Evolutionary conservation across 176 grass and related monocot species (phyloP).

Genomic region (Bolboschoenus planiculmis): DNA sequence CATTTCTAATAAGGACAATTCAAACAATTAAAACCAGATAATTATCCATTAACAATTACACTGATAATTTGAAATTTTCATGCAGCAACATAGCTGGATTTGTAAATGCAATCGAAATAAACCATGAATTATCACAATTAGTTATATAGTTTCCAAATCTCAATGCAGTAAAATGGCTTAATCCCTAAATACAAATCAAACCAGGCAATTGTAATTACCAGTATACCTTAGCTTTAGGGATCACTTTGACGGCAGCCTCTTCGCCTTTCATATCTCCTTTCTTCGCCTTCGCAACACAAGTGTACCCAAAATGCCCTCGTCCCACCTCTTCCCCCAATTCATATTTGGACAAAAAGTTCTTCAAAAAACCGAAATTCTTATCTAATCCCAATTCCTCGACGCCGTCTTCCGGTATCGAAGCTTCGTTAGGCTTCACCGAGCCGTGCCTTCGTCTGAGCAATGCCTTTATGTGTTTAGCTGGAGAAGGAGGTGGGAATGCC

Average conservation of each 20-base stretch:
- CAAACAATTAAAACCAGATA: not conserved
- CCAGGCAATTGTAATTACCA: not conserved
- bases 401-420: constrained; percentile 54
- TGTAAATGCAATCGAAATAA: not conserved
- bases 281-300: constrained; percentile 63
- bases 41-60: not conserved
- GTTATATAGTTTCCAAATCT: not conserved
- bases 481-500: constrained; percentile 56
- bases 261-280: constrained; percentile 78
- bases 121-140: not conserved
- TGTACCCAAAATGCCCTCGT: constrained; percentile 76
- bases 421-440: constrained; percentile 58
- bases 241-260: constrained; percentile 81
- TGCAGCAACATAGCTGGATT: not conserved
- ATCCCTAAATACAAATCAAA: not conserved
- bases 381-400: constrained; percentile 54
- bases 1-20: not conserved
- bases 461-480: constrained; percentile 78
- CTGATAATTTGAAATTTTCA: not conserved
- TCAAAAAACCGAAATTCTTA: constrained; percentile 73
- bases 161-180: not conserved
- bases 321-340: constrained; percentile 69
- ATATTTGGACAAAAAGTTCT: constrained; percentile 57
- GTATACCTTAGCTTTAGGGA: constrained; percentile 69
- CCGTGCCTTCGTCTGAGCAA: constrained; percentile 64